Evolutionary conservation across 345 rosid species (phyloP), one percentile per base, ranked within the genome.

Genomic region (Bruguiera gymnorhiza): DNA sequence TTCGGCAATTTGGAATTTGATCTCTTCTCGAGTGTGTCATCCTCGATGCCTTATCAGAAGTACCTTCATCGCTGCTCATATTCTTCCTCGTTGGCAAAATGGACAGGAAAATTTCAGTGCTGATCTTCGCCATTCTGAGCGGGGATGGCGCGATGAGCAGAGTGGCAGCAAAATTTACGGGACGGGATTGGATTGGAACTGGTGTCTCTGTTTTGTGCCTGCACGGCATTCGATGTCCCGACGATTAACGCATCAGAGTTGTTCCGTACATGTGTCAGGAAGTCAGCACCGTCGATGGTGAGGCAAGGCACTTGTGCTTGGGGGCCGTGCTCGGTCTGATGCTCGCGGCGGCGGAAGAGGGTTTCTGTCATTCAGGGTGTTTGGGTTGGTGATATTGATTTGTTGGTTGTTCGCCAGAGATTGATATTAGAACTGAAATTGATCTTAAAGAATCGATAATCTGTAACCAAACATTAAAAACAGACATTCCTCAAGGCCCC

Each of bases 11-110:
- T 88, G 43, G 69, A 79, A 11, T 82, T 86, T 77, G 81, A 84
- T 65, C 83, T 86, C n/a, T 92, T 88, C 69, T 46, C 85, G 43
- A 82, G 96, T 60, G 87, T 86, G 24, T 24, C 24, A 24, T 24
- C 24, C 24, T 24, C 1, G 89, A 92, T 50, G 96, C 88, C 63
- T 75, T 89, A 48, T 83, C 88, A 16, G 93, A 89, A 72, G 73
- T 92, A 11, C 97, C 92, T 0, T 69, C 90, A 8, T 79, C 89
- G 6, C 64, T 89, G 0, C 51, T 84, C 6, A 80, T 82, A 6
- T 73, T 86, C 63, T 70, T 86, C 58, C 68, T 88, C 0, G 75
- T 87, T 0, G 85, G 76, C 58, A 83, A 74, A 67, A 37, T 87
- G 36, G 80, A 81, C 15, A 72, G 93, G 56, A 80, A 68, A 62